These are phyloP conservation scores for Aechmea fasciata DNA, from an alignment of 176 grass and related monocot genomes.

Conservation along the genomic window DNA sequence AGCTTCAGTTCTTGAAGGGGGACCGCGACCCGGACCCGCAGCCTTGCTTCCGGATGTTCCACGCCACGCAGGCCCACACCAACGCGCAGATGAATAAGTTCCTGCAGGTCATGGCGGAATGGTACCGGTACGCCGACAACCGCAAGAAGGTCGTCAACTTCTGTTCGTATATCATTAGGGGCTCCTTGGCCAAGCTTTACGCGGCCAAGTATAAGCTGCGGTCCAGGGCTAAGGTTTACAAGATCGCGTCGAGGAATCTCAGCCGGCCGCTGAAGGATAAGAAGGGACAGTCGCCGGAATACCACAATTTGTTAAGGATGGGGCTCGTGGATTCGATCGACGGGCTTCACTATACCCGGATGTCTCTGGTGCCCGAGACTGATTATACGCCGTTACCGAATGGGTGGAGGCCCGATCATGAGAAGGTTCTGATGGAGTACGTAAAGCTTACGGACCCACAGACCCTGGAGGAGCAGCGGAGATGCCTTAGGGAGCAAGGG, in stretches of 20 bases:
- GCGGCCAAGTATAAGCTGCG: constrained; percentile 96
- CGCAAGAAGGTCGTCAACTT: constrained; percentile 97
- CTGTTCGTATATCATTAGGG: constrained; percentile 90
- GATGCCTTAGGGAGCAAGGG: constrained; percentile 68
- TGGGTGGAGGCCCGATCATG: constrained; percentile 75
- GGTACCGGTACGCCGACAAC: constrained; percentile 93
- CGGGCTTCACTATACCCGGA: constrained; percentile 87
- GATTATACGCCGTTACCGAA: constrained; percentile 72
- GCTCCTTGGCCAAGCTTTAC: constrained; percentile 83
- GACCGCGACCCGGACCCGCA: constrained; percentile 91
- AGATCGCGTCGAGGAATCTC: constrained; percentile 94
- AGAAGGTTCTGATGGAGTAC: constrained; percentile 77
- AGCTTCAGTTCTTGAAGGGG: constrained; percentile 87
- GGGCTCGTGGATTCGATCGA: constrained; percentile 83
- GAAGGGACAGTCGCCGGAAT: constrained; percentile 88
- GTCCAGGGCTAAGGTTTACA: constrained; percentile 96
- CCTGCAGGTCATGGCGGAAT: constrained; percentile 75
- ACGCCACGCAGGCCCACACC: constrained; percentile 89
- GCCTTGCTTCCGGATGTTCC: constrained; percentile 98
- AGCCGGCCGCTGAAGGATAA: constrained; percentile 93
- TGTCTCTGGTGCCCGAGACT: constrained; percentile 95
- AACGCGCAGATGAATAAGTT: constrained; percentile 97
- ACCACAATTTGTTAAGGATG: constrained; percentile 93
- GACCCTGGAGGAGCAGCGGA: constrained; percentile 54
- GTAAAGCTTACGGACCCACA: constrained; percentile 65